These are phyloP conservation scores for Sanghuangporus sanghuang DNA, from an alignment of 1,284 basidiomycete species.

Conservation along the genomic window DNA sequence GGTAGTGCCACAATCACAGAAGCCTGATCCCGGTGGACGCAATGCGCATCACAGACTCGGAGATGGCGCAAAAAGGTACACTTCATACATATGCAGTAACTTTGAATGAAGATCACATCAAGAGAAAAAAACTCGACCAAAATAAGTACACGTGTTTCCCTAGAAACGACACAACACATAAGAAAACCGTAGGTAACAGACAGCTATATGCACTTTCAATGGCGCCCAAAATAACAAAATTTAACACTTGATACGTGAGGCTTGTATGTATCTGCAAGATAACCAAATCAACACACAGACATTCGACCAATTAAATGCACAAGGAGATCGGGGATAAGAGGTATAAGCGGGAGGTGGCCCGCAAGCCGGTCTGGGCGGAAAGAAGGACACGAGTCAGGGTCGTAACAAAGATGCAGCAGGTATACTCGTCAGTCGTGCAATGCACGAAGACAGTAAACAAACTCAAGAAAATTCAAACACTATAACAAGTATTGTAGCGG, in stretches of 20 bases:
- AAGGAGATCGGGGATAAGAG: neutral
- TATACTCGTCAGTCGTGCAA: neutral
- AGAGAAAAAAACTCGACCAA: neutral
- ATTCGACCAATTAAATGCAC: neutral
- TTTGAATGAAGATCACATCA: neutral
- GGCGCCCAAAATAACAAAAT: neutral
- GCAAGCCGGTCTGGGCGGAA: slow-evolving; percentile 13
- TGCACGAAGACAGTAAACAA: neutral
- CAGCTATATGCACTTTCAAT: neutral
- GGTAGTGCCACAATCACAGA: neutral
- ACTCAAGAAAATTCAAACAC: neutral
- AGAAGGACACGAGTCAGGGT: neutral
- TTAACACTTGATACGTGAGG: neutral
- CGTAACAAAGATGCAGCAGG: neutral
- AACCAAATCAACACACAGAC: neutral
- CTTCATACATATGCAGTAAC: neutral
- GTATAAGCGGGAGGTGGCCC: slow-evolving; percentile 17
- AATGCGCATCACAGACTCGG: neutral
- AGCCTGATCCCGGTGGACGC: neutral
- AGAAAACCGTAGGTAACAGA: neutral
- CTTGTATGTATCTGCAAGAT: neutral
- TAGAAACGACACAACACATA: neutral
- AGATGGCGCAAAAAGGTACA: neutral
- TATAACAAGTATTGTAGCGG: slow-evolving; percentile 1
- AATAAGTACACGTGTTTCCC: neutral